phyloP scores from a whole-genome alignment of 2,329 filamentous ascomycete species.

The Xylariaceae sp. region DNA sequence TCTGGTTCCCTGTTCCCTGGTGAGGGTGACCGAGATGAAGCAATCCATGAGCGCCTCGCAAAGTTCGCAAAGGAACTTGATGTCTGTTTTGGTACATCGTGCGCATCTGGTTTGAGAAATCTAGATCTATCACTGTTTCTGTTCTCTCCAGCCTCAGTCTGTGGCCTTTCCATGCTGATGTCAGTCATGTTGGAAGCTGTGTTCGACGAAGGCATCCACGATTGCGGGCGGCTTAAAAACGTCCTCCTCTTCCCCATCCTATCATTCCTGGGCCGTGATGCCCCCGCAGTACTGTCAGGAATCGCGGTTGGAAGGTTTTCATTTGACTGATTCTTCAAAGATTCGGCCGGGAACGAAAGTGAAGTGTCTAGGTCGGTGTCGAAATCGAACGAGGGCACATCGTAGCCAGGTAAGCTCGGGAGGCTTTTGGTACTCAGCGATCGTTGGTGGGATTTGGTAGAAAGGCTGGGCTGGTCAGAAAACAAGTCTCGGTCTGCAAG shows the following conservation, averaged over 20 bases:
- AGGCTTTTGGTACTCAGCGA: conserved; percentile 29
- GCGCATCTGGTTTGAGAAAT: conserved; percentile 23
- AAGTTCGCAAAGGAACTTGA: conserved; percentile 47
- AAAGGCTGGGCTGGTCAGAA: conserved; percentile 8
- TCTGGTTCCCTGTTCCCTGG: conserved; percentile 29
- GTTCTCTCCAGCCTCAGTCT: not conserved
- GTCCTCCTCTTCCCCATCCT: conserved; percentile 38
- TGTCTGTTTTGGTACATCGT: conserved; percentile 34
- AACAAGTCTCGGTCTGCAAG: conserved; percentile 6
- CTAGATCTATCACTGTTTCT: conserved; percentile 11
- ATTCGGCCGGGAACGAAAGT: conserved; percentile 33
- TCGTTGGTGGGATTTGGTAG: conserved; percentile 11
- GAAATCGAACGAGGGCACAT: conserved; percentile 50
- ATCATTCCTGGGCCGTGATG: conserved; percentile 21
- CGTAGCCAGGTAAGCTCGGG: conserved; percentile 40
- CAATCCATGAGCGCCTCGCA: conserved; percentile 48
- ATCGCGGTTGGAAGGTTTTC: conserved; percentile 19
- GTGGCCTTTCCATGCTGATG: conserved; percentile 16
- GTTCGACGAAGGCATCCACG: conserved; percentile 48
- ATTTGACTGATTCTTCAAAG: conserved; percentile 20
- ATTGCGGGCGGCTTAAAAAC: conserved; percentile 44
- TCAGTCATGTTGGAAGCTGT: conserved; percentile 32
- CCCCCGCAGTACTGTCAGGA: conserved; percentile 20
- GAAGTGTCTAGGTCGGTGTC: conserved; percentile 44
- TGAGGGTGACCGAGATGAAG: conserved; percentile 45